phyloP scores from a whole-genome alignment of 345 rosid species.

The Gossypium longicalyx region DNA sequence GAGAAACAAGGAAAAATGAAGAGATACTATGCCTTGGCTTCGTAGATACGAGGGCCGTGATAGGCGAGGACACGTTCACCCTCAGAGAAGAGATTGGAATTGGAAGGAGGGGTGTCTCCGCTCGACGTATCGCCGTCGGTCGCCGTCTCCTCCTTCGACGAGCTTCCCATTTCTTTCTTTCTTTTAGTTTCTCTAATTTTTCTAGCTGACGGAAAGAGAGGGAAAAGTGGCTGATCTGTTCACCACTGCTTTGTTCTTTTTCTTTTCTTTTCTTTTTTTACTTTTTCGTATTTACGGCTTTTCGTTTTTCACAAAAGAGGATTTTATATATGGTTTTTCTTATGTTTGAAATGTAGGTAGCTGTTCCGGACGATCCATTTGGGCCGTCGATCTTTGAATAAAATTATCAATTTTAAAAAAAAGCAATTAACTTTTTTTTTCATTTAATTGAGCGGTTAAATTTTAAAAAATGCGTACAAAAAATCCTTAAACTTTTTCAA shows the following conservation, averaged over 20 bases:
- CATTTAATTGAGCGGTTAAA: no score
- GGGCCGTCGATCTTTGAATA: no score
- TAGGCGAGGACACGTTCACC: constrained; percentile 95
- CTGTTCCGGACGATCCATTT: no score
- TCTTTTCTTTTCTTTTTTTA: not conserved
- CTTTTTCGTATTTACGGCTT: not conserved
- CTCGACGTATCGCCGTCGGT: constrained; percentile 73
- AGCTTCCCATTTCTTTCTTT: constrained; percentile 55
- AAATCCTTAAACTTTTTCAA: no score
- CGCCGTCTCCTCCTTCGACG: constrained; percentile 73
- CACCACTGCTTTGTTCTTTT: not conserved
- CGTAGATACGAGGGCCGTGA: constrained; percentile 95
- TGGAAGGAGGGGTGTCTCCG: constrained; percentile 63
- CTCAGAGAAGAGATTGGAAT: constrained; percentile 58
- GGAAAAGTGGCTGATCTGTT: constrained; percentile 1
- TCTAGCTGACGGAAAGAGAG: constrained; percentile 8
- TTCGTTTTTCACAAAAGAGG: no score
- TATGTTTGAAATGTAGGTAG: no score
- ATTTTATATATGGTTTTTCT: no score
- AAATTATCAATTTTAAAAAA: no score
- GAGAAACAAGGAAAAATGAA: constrained; percentile 5
- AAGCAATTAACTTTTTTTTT: no score
- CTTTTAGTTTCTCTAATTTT: constrained; percentile 4
- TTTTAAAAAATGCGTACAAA: no score
- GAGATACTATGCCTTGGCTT: constrained; percentile 69